Percentiles rank a stretch among this genome's conserved stretches.
Conservation (phyloP, 768 basidiomycete genomes). For the Mycena vulgaris region DNA sequence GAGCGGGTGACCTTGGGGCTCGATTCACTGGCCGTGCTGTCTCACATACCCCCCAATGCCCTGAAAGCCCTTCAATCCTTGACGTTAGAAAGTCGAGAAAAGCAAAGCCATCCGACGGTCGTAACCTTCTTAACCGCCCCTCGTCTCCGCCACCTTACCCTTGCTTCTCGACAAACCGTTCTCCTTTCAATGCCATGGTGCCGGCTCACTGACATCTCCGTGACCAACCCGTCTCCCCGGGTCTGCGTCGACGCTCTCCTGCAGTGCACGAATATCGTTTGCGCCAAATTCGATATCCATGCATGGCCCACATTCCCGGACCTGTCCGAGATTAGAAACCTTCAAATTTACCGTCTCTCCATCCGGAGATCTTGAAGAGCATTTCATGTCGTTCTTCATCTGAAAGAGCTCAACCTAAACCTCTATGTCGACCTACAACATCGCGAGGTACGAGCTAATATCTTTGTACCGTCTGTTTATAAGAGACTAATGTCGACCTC, state of each 20-base stretch:
- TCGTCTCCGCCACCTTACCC: background rate
- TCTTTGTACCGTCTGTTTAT: no score
- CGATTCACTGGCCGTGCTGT: background rate
- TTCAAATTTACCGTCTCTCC: background rate
- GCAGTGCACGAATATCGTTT: constrained; percentile 18
- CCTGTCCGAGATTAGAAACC: background rate
- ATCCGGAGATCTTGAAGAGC: background rate
- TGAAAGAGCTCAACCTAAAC: background rate
- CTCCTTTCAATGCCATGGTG: constrained; percentile 24
- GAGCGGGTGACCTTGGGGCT: background rate
- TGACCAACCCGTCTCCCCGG: background rate
- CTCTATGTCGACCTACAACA: no score
- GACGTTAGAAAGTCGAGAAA: background rate
- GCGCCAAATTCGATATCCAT: background rate
- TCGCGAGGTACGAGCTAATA: no score
- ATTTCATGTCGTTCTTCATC: constrained; percentile 18
- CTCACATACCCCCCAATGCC: background rate
- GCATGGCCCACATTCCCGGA: constrained; percentile 5
- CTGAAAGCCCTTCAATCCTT: background rate
- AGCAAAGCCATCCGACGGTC: no score
- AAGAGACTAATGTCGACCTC: background rate
- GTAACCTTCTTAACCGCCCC: background rate
- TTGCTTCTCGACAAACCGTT: background rate
- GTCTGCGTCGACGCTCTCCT: constrained; percentile 15
- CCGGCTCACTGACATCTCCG: constrained; percentile 1